phyloP scores from a whole-genome alignment of 495 filamentous ascomycete species.

The Cudoniella acicularis region DNA sequence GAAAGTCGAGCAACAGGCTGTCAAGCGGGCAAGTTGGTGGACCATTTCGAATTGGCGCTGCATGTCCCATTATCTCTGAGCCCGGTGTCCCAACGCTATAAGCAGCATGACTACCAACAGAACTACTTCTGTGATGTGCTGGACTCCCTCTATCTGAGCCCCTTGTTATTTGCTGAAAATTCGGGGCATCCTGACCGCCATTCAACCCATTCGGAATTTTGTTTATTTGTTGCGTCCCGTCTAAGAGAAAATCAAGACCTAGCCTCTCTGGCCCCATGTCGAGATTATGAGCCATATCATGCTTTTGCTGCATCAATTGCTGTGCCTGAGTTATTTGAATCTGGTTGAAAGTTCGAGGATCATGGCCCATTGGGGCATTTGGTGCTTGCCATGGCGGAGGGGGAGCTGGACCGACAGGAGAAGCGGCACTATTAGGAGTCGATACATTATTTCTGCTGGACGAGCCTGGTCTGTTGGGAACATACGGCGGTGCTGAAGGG shows the following conservation, averaged over 20 bases:
- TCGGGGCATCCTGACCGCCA: constrained; percentile 26
- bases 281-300: constrained; percentile 51
- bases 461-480: constrained; percentile 21
- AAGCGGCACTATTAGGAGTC: constrained; percentile 34
- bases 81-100: neutral
- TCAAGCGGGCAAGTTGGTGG: constrained; percentile 70
- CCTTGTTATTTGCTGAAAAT: constrained; percentile 29
- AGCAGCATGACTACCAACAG: constrained; percentile 8
- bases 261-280: constrained; percentile 59
- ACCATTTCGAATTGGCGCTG: constrained; percentile 54
- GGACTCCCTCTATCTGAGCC: constrained; percentile 28
- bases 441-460: constrained; percentile 27
- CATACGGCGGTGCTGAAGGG: constrained; percentile 9
- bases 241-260: constrained; percentile 66
- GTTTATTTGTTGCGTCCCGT: constrained; percentile 34
- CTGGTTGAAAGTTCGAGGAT: constrained; percentile 5
- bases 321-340: constrained; percentile 16
- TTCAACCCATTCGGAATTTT: constrained; percentile 24
- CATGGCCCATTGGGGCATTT: constrained; percentile 11
- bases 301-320: constrained; percentile 47
- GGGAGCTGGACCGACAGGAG: constrained; percentile 27
- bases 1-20: constrained; percentile 69
- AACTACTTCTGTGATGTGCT: constrained; percentile 20
- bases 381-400: constrained; percentile 18
- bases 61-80: constrained; percentile 12